phyloP scores from a whole-genome alignment of 2,329 filamentous ascomycete genomes.

The Diatrype stigma region DNA sequence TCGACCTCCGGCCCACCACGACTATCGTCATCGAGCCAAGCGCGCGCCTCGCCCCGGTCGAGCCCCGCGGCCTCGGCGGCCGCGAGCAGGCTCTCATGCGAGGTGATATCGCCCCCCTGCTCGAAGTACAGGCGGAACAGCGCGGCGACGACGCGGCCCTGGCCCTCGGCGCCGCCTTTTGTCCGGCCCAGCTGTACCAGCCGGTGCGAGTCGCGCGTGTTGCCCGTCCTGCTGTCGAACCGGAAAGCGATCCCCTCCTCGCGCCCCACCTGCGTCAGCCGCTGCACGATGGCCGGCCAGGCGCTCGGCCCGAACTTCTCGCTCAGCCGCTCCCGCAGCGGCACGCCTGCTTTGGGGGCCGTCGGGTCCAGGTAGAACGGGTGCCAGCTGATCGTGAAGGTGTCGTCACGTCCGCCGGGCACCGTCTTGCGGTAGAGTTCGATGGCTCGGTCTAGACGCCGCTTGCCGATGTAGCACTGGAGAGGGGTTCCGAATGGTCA shows the following conservation, averaged over 20 bases:
- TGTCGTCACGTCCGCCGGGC: slow-evolving; percentile 56
- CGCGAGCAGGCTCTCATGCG: slow-evolving; percentile 39
- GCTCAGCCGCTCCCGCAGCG: slow-evolving; percentile 49
- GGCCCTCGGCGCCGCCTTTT: slow-evolving; percentile 40
- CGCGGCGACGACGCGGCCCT: slow-evolving; percentile 55
- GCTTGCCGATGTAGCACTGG: slow-evolving; percentile 75
- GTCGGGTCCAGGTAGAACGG: slow-evolving; percentile 78
- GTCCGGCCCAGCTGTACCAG: slow-evolving; percentile 65
- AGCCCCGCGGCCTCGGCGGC: slow-evolving; percentile 47
- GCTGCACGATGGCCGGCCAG: slow-evolving; percentile 51
- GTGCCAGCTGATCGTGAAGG: slow-evolving; percentile 69
- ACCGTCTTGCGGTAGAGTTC: slow-evolving; percentile 58
- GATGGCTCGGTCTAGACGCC: slow-evolving; percentile 70
- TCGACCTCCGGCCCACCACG: slow-evolving; percentile 46
- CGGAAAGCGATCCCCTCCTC: slow-evolving; percentile 69
- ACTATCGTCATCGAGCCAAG: slow-evolving; percentile 24
- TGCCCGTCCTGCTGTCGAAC: slow-evolving; percentile 67
- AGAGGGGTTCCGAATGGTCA: too few species aligned
- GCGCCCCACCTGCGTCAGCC: slow-evolving; percentile 54
- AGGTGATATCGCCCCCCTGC: slow-evolving; percentile 54
- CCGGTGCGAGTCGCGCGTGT: slow-evolving; percentile 75
- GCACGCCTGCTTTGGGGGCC: slow-evolving; percentile 42
- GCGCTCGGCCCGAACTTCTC: slow-evolving; percentile 64
- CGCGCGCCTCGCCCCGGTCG: slow-evolving; percentile 42
- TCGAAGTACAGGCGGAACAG: slow-evolving; percentile 59